Base-by-base conservation (phyloP, 1,139 yeast species). In the Yamadazyma kanchanaburiensis region DNA sequence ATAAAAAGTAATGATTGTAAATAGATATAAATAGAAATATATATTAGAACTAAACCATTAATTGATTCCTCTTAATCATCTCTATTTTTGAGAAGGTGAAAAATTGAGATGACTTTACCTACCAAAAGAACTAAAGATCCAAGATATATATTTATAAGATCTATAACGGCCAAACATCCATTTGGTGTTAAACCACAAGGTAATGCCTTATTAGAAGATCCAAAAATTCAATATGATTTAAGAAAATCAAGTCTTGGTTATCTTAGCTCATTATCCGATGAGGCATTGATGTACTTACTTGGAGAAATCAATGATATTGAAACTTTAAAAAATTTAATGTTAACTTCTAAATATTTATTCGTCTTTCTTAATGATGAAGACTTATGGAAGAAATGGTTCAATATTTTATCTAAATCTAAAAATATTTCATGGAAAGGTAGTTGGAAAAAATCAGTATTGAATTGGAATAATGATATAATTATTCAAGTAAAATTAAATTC, bases 321-420 rank as follows among this genome's bases (percentile, higher is more conserved):
- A 0, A 73, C 76, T 19, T 57, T 86, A 33, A 51, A 65, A 31
- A 61, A 56, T 23, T 46, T 84, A 16, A 69, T 82, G 20, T 76
- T 70, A 34, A 58, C 77, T 2, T 84, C 91, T 5, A 68, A 81
- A 38, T 65, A 77, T n/a, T 55, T 81, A 48, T 86, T 80, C 55
- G 94, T 88, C 1, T 81, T 73, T 47, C 47, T 76, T 11, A 78
- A 75, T 51, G 82, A 77, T 46, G 95, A 86, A 44, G 95, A 86
- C 36, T 43, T 81, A 14, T 86, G 95, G 95, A 80, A 81, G 47
- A 70, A 64, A 36, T 37, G 79, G 29, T 77, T 72, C 43, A 57
- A 75, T 27, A 8, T 10, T 8, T 8, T 18, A 10, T 10, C 20
- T 10, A 10, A 18, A 8, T 18, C 20, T 10, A 7, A 8, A 18